A percentile compares a stretch with the other conserved stretches of the same genome.
These are phyloP conservation scores for Aspergillus hiratsukae DNA, from an alignment of 2,329 filamentous ascomycete genomes.

Conservation along the genomic window DNA sequence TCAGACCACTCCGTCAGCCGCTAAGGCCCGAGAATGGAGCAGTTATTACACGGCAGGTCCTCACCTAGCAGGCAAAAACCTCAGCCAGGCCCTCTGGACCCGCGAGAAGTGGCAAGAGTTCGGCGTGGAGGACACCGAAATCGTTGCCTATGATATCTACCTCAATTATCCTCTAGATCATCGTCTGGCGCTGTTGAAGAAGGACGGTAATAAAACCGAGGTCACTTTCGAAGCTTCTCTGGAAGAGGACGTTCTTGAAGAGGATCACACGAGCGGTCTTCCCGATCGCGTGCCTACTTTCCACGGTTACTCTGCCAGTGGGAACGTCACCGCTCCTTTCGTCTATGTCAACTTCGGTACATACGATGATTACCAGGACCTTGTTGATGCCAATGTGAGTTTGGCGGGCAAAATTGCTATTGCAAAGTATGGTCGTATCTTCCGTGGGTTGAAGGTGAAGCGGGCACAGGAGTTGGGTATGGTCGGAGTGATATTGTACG, in stretches of 20 bases:
- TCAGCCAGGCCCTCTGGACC: conserved; percentile 74
- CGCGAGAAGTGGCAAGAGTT: conserved; percentile 67
- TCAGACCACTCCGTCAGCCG: conserved; percentile 49
- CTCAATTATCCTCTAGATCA: conserved; percentile 73
- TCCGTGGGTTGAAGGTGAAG: conserved; percentile 89
- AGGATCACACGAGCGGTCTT: conserved; percentile 74
- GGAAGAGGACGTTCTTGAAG: conserved; percentile 76
- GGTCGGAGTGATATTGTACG: conserved; percentile 79
- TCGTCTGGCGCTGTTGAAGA: conserved; percentile 61
- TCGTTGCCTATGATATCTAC: conserved; percentile 70
- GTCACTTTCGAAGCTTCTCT: conserved; percentile 75
- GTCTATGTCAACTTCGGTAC: conserved; percentile 92
- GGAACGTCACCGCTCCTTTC: conserved; percentile 82
- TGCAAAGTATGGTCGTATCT: conserved; percentile 78
- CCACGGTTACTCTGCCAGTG: conserved; percentile 88
- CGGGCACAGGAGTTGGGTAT: conserved; percentile 86
- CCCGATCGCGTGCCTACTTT: conserved; percentile 77
- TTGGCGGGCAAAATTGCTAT: conserved; percentile 83
- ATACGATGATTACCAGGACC: conserved; percentile 77
- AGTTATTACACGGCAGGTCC: conserved; percentile 71
- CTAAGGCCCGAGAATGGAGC: conserved; percentile 66
- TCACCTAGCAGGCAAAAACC: conserved; percentile 73
- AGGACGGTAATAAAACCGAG: conserved; percentile 39
- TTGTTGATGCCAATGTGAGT: conserved; percentile 68
- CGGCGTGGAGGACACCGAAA: conserved; percentile 54